A percentile compares a stretch with the other conserved stretches of the same genome.
Conservation (phyloP, 495 filamentous ascomycete species). For the Chaetomium cochliodes region DNA sequence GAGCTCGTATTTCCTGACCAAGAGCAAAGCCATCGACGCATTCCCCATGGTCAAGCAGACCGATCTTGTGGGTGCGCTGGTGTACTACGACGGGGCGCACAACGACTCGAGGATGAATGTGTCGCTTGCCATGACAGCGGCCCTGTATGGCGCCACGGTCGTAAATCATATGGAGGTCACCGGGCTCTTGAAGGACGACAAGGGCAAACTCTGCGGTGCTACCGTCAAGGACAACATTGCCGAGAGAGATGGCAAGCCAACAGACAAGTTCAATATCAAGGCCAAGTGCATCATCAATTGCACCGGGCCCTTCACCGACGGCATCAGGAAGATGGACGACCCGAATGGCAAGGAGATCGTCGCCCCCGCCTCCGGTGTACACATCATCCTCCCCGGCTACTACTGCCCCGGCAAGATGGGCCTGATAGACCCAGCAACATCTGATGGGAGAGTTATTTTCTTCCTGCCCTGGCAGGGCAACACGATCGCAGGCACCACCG, state of each 20-base stretch:
- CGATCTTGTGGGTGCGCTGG: slow-evolving; percentile 82
- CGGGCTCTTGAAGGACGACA: slow-evolving; percentile 72
- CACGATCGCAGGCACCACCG: slow-evolving; percentile 96
- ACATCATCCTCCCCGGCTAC: slow-evolving; percentile 93
- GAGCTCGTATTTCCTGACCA: slow-evolving; percentile 93
- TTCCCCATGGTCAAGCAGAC: slow-evolving; percentile 97
- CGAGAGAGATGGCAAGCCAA: slow-evolving; percentile 48
- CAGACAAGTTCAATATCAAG: slow-evolving; percentile 67
- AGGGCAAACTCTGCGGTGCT: slow-evolving; percentile 79
- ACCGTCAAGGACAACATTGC: slow-evolving; percentile 70
- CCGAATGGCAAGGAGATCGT: slow-evolving; percentile 78
- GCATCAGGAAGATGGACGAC: slow-evolving; percentile 85
- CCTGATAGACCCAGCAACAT: slow-evolving; percentile 89
- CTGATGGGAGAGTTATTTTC: slow-evolving; percentile 96
- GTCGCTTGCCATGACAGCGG: slow-evolving; percentile 91
- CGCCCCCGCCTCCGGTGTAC: slow-evolving; percentile 88
- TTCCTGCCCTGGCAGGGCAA: slow-evolving; percentile 99
- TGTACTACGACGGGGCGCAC: slow-evolving; percentile 98
- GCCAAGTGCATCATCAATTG: slow-evolving; percentile 96
- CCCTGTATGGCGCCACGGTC: slow-evolving; percentile 87
- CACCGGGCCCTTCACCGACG: slow-evolving; percentile 93
- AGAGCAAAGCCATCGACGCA: slow-evolving; percentile 88
- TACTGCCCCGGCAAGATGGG: slow-evolving; percentile 96
- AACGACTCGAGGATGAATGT: slow-evolving; percentile 99
- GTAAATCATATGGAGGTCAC: slow-evolving; percentile 93